Conservation (phyloP, 2,329 filamentous ascomycete genomes). For the Aspergillus puulaauensis region DNA sequence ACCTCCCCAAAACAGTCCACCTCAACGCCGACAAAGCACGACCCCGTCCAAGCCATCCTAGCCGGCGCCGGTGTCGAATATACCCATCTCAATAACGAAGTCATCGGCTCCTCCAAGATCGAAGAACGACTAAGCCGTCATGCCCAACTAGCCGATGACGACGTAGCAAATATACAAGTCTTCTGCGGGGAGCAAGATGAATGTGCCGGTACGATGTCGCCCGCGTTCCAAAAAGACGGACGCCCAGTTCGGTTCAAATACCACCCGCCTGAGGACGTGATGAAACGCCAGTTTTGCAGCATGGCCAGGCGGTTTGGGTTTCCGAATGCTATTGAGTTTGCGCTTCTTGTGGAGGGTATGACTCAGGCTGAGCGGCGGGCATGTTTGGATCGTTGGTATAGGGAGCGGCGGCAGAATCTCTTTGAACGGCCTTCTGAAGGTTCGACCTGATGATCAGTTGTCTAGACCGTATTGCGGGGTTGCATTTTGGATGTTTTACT, state of each 20-base stretch:
- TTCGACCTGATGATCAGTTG: not conserved
- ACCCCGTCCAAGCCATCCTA: constrained; percentile 86
- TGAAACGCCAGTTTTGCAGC: constrained; percentile 80
- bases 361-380: constrained; percentile 77
- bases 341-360: constrained; percentile 85
- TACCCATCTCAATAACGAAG: constrained; percentile 93
- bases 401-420: constrained; percentile 57
- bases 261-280: constrained; percentile 72
- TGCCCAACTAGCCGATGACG: constrained; percentile 55
- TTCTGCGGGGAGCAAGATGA: constrained; percentile 27
- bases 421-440: not conserved
- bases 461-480: not conserved
- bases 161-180: constrained; percentile 33
- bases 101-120: constrained; percentile 88
- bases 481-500: not conserved
- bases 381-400: constrained; percentile 80
- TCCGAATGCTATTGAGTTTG: constrained; percentile 75
- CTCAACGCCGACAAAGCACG: constrained; percentile 47
- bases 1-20: constrained; percentile 20
- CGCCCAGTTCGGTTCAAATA: constrained; percentile 59
- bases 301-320: constrained; percentile 84
- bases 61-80: constrained; percentile 87
- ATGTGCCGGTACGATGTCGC: constrained; percentile 10
- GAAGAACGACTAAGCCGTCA: constrained; percentile 79
- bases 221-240: constrained; percentile 31